A percentile compares a stretch with the other conserved stretches of the same genome.
These are phyloP conservation scores for Lachnellula cervina DNA, from an alignment of 2,329 filamentous ascomycete species.

Conservation along the genomic window DNA sequence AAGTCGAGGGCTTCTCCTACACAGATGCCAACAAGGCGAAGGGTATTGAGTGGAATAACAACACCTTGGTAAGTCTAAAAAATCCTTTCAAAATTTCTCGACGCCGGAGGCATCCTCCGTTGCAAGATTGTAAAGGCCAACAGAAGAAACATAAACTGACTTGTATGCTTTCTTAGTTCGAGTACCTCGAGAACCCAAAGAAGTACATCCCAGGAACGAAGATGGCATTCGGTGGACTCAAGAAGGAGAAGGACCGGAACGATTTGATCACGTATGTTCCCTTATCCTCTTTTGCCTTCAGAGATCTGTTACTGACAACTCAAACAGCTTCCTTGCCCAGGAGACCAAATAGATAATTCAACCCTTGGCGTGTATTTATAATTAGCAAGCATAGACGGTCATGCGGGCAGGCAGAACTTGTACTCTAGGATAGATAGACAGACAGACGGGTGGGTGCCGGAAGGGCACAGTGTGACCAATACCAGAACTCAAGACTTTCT, in stretches of 20 bases:
- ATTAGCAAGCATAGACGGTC: conserved; percentile 15
- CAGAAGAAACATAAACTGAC: not conserved
- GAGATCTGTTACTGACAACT: conserved; percentile 13
- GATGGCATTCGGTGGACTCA: conserved; percentile 99
- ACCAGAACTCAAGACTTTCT: not conserved
- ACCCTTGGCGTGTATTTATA: conserved; percentile 28
- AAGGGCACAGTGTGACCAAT: not conserved
- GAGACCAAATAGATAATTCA: conserved; percentile 57
- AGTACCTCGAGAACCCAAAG: conserved; percentile 99
- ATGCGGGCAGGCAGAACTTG: conserved; percentile 15
- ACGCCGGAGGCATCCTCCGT: not conserved
- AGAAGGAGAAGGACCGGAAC: conserved; percentile 99
- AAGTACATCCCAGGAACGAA: conserved; percentile 99
- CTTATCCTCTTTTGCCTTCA: not conserved
- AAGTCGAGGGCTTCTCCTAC: conserved; percentile 90
- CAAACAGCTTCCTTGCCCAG: conserved; percentile 61
- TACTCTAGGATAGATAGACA: conserved; percentile 29
- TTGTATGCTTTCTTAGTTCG: conserved; percentile 54
- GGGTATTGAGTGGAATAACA: conserved; percentile 82
- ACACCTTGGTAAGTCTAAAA: conserved; percentile 63
- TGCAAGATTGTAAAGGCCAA: not conserved
- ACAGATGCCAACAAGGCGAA: conserved; percentile 99
- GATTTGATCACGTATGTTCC: conserved; percentile 88
- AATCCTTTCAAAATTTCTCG: not conserved
- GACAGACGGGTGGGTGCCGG: not conserved